phyloP scores from a whole-genome alignment of 352 stramenopile species.

The Nothophytophthora sp. region DNA sequence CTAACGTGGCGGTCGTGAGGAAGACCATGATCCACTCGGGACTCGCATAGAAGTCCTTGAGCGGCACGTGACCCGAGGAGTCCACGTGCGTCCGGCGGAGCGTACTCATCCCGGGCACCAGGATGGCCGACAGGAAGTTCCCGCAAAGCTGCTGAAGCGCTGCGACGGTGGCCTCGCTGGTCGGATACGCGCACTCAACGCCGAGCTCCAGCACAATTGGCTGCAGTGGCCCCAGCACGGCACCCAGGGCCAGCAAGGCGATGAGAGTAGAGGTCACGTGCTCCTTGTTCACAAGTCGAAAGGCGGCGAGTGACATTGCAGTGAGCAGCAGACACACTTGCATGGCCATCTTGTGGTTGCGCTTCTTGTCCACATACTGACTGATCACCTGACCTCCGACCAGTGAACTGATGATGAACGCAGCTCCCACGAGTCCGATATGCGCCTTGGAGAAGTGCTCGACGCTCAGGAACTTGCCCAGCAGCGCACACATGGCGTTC shows the following conservation, averaged over 20 bases:
- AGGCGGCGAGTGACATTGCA: slow-evolving; percentile 34
- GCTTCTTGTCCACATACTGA: slow-evolving; percentile 58
- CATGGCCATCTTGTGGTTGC: slow-evolving; percentile 59
- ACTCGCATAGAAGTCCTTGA: slow-evolving; percentile 44
- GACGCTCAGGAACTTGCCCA: slow-evolving; percentile 67
- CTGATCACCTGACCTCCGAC: slow-evolving; percentile 71
- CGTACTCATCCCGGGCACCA: slow-evolving; percentile 53
- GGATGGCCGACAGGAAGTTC: slow-evolving; percentile 70
- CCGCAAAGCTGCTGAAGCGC: slow-evolving; percentile 77
- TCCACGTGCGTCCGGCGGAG: slow-evolving; percentile 41
- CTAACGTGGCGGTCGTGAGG: slow-evolving; percentile 38
- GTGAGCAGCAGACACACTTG: slow-evolving; percentile 60
- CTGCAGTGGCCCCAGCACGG: slow-evolving; percentile 63
- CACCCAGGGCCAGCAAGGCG: slow-evolving; percentile 52
- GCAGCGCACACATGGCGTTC: slow-evolving; percentile 70
- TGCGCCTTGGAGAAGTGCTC: slow-evolving; percentile 66
- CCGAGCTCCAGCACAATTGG: slow-evolving; percentile 74
- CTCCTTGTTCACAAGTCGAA: slow-evolving; percentile 46
- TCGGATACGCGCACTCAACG: slow-evolving; percentile 75
- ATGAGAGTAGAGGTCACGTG: slow-evolving; percentile 31
- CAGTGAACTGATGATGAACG: slow-evolving; percentile 72
- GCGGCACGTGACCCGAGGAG: slow-evolving; percentile 25
- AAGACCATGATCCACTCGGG: slow-evolving; percentile 58
- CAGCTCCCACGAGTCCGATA: slow-evolving; percentile 64
- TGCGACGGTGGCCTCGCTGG: slow-evolving; percentile 73